Evolutionary conservation across 768 basidiomycete species (phyloP), one percentile per base, ranked within the genome.

Genomic region (Amanita subjunquillea): DNA sequence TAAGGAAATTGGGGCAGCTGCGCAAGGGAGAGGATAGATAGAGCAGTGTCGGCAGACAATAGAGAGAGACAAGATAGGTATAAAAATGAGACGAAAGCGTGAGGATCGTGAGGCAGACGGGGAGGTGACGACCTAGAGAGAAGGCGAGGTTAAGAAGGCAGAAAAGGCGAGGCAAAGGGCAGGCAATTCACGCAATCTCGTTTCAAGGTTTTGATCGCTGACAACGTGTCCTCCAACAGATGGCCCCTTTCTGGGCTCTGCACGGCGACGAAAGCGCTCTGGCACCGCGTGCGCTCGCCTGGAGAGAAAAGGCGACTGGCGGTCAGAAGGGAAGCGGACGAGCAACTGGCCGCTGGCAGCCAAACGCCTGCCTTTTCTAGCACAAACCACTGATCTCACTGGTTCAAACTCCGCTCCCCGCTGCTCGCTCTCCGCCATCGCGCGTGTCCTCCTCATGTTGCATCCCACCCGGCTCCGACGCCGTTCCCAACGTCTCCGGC

Each of bases 191-290:
- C 62, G 61, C 61, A 67, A 67, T 67, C 74, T 71, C 65, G 59
- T 68, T 53, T 53, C 75, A 77, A 73, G 70, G 69, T 81, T 84
- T 82, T 83, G 82, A 84, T 85, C 72, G 72, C 75, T 76, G 70
- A 73, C 82, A 85, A 85, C 83, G 83, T 87, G 83, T 78, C 82
- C 77, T 70, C 71, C 68, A 68, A 72, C 72, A 71, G 74, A 69
- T 72, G 72, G 58, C 59, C 57, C 44, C 43, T 42, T 40, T 44
- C 30, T 32, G 57, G 32, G 42, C 47, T 32, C 30, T 55, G 51
- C 50, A 48, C 41, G 30, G 34, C 42, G 48, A 41, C 25, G 13
- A 34, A 34, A 34, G 34, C 34, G 23, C 20, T 47, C 30, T 30
- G 25, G 46, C 17, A 15, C 29, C 44, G 22, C 22, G 44, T 45